Conservation (phyloP, 352 stramenopile genomes). For the Phytophthora ramorum region DNA sequence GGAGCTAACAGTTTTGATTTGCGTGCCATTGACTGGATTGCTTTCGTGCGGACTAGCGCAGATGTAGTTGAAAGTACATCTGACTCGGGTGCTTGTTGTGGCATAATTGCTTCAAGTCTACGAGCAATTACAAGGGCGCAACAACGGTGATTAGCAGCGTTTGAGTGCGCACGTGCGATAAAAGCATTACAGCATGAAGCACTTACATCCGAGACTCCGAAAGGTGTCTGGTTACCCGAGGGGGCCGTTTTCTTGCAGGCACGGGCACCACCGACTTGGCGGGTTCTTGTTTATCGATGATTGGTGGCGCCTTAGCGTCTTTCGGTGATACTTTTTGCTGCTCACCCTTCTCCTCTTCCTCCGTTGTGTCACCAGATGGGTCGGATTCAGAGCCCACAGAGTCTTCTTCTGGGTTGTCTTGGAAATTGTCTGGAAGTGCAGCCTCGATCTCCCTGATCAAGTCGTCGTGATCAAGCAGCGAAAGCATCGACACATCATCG, state of each 20-base stretch:
- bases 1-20: slow-evolving; percentile 26
- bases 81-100: slow-evolving; percentile 7
- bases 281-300: slow-evolving; percentile 5
- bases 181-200: neutral
- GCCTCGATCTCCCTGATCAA: slow-evolving; percentile 78
- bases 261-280: neutral
- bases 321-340: slow-evolving; percentile 33
- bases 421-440: slow-evolving; percentile 54
- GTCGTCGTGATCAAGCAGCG: slow-evolving; percentile 51
- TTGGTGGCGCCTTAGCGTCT: neutral
- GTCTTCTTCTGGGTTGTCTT: slow-evolving; percentile 54
- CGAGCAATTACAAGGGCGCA: neutral
- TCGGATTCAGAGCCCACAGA: slow-evolving; percentile 77
- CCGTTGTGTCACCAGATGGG: slow-evolving; percentile 74
- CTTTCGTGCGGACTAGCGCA: slow-evolving; percentile 10
- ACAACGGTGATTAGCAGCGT: neutral
- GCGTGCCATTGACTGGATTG: neutral
- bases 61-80: slow-evolving; percentile 3
- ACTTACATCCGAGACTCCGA: slow-evolving; percentile 50
- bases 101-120: slow-evolving; percentile 22
- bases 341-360: slow-evolving; percentile 56
- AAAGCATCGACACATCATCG: slow-evolving; percentile 45
- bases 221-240: slow-evolving; percentile 38
- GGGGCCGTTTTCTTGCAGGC: slow-evolving; percentile 14
- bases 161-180: neutral